These are phyloP conservation scores for Solanum aculeatissimum DNA, from an alignment of 305 asterid genomes.

Conservation along the genomic window DNA sequence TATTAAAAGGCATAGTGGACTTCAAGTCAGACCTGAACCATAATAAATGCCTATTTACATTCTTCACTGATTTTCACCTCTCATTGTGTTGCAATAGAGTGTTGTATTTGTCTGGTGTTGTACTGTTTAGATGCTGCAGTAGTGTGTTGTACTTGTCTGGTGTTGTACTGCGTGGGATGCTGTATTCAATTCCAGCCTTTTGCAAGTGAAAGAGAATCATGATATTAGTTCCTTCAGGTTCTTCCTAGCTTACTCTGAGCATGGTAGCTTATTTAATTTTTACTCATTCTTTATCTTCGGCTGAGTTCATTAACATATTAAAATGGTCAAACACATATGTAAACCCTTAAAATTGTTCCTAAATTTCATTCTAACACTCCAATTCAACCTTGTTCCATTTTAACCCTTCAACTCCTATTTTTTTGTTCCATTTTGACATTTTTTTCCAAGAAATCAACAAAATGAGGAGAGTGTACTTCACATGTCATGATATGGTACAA, in stretches of 20 bases:
- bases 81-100: not conserved
- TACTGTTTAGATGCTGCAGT: not conserved
- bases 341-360: no score
- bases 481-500: no score
- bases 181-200: not conserved
- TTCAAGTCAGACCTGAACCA: not conserved
- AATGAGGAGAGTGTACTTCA: no score
- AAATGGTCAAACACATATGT: no score
- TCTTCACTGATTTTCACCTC: not conserved
- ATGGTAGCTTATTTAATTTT: not conserved
- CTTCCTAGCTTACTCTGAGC: not conserved
- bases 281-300: no score
- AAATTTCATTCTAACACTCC: no score
- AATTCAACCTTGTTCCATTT: no score
- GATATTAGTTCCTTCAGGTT: not conserved
- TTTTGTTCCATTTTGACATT: no score
- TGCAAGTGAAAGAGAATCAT: not conserved
- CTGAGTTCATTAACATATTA: no score
- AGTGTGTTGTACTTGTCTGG: not conserved
- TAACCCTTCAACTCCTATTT: no score
- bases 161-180: not conserved
- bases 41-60: not conserved
- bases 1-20: not conserved
- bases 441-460: no score
- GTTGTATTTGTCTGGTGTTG: not conserved